These are phyloP conservation scores for bread wheat (Triticum aestivum) DNA, from an alignment of 176 grass and related monocot genomes.

Conservation along the genomic window IWGSC_CS_RefSeq_v2.1 NC_057801.1:698364584-698365083, in stretches of 20 bases:
- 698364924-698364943: slow-evolving; percentile 64
- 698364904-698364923: slow-evolving; percentile 75
- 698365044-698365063: no score
- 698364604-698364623: no score
- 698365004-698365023: no score
- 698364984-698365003: slow-evolving; percentile 16
- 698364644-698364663: no score
- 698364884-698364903: slow-evolving; percentile 51
- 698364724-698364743: slow-evolving; percentile 49
- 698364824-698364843: slow-evolving; percentile 66
- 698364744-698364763: slow-evolving; percentile 41
- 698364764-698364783: slow-evolving; percentile 62
- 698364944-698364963: slow-evolving; percentile 54
- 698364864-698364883: slow-evolving; percentile 54
- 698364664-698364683: no score
- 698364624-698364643: no score
- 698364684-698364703: no score
- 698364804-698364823: slow-evolving; percentile 51
- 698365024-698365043: no score
- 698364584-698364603: no score
- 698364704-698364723: slow-evolving; percentile 17
- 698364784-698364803: slow-evolving; percentile 50
- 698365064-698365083: no score
- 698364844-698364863: slow-evolving; percentile 54
- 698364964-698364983: slow-evolving; percentile 62